Evolutionary conservation across 2,329 filamentous ascomycete genomes (phyloP), one percentile per base, ranked within the genome.

Genomic region (Ophiosphaerella narmari): DNA sequence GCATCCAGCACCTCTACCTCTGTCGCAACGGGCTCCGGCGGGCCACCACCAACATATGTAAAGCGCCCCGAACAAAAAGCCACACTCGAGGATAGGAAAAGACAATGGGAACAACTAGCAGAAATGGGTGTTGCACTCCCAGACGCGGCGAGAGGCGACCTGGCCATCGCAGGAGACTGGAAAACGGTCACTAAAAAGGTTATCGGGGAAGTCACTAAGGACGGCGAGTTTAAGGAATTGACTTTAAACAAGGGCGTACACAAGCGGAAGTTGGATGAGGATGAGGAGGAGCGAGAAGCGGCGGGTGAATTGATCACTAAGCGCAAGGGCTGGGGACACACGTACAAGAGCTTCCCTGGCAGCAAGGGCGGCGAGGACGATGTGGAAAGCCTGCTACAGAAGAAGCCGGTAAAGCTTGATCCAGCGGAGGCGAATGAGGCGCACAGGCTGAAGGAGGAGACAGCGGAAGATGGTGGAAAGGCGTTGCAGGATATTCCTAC

Each of bases 151-250:
- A 81, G 90, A 51, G 80, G 82, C 2, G 90, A 94, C 52, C 86
- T 97, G 84, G 91, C 92, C 5, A 86, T 97, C 78, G 86, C 88
- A 4, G 91, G 94, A 29, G 89, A 96, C 45, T 99, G 93, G 93
- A 85, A 90, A 50, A 85, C 82, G 5, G 83, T 90, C 35, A 62
- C 60, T 80, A 84, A 38, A 79, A 50, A 62, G 37, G 60, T 78
- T 12, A 77, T 70, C 9, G 71, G 72, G 5, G 72, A 74, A 38
- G 73, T 76, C 23, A 74, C 73, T n/a, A 70, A 75, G 26, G 74
- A 76, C 24, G 73, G 78, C 7, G 78, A 81, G 46, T 76, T 76
- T 6, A 76, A 78, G 38, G 68, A 49, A 7, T 66, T 73, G 26
- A 58, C 65, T 7, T 52, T 76, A 38, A 82, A 81, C 8, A 77